A percentile compares a stretch with the other conserved stretches of the same genome.
Conservation (phyloP, 2,329 filamentous ascomycete genomes). For the Verticillium klebahnii region DNA sequence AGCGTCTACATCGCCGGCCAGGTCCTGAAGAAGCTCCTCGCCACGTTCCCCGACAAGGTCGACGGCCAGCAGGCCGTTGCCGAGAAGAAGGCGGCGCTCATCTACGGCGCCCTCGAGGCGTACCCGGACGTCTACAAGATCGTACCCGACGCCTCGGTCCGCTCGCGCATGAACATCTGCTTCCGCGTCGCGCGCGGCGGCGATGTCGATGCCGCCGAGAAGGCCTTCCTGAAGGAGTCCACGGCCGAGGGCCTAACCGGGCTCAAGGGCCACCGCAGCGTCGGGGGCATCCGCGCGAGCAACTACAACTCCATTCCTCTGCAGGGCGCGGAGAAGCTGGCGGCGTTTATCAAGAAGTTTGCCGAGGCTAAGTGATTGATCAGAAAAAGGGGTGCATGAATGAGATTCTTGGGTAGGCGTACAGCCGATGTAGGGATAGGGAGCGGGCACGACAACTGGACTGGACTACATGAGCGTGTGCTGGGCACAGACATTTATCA, state of each 20-base stretch:
- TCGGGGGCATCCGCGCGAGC: slow-evolving; percentile 79
- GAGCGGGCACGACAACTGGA: neutral
- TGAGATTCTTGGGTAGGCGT: neutral
- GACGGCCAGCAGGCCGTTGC: slow-evolving; percentile 71
- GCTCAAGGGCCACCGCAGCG: slow-evolving; percentile 81
- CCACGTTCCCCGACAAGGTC: slow-evolving; percentile 62
- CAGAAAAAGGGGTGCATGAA: neutral
- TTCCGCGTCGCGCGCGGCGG: slow-evolving; percentile 64
- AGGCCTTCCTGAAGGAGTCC: slow-evolving; percentile 71
- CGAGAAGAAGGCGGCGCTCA: slow-evolving; percentile 66
- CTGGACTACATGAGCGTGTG: neutral
- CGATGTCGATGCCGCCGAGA: slow-evolving; percentile 66
- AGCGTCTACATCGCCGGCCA: slow-evolving; percentile 87
- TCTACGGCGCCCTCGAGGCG: slow-evolving; percentile 75
- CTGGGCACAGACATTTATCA: neutral
- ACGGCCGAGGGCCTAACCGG: slow-evolving; percentile 67
- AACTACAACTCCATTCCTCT: slow-evolving; percentile 85
- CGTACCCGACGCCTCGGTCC: slow-evolving; percentile 68
- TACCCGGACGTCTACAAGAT: slow-evolving; percentile 69
- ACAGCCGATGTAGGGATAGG: neutral
- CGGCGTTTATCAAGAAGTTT: slow-evolving; percentile 54
- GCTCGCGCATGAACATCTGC: slow-evolving; percentile 94
- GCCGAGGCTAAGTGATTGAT: slow-evolving; percentile 26
- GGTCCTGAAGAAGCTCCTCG: slow-evolving; percentile 73
- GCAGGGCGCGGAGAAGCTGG: slow-evolving; percentile 63